These are phyloP conservation scores for Aphanomyces invadans DNA, from an alignment of 352 stramenopile genomes.

Conservation along the genomic window DNA sequence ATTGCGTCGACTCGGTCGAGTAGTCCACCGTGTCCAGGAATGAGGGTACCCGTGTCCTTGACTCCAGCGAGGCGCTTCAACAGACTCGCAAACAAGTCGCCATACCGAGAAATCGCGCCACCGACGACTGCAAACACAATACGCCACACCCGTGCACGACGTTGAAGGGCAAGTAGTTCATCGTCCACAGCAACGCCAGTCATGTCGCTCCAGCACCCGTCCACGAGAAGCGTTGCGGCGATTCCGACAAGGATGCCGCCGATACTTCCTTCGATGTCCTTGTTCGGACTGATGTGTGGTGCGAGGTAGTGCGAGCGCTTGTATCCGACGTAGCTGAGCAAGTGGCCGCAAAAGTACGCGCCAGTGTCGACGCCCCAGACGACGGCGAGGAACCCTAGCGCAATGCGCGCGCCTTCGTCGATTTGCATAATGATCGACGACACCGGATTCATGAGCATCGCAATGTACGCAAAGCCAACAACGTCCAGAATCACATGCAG, in stretches of 20 bases:
- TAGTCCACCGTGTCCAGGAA: conserved; percentile 93
- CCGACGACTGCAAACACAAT: conserved; percentile 83
- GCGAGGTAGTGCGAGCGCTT: conserved; percentile 76
- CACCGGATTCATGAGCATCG: conserved; percentile 37
- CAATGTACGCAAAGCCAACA: conserved; percentile 61
- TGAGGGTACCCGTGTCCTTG: conserved; percentile 93
- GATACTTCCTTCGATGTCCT: conserved; percentile 92
- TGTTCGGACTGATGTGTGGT: conserved; percentile 90
- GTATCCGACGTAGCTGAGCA: conserved; percentile 83
- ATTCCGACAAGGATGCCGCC: conserved; percentile 84
- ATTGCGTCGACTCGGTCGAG: conserved; percentile 94
- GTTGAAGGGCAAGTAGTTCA: not conserved
- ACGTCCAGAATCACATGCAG: conserved; percentile 53
- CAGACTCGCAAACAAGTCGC: conserved; percentile 93
- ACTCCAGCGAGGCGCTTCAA: conserved; percentile 92
- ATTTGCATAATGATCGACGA: conserved; percentile 58
- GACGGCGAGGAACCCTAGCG: conserved; percentile 46
- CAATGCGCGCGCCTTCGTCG: conserved; percentile 50
- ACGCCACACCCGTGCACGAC: not conserved
- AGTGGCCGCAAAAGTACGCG: conserved; percentile 89
- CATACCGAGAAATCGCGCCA: conserved; percentile 88
- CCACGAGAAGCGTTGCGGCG: conserved; percentile 60
- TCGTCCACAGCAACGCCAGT: not conserved
- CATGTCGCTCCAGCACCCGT: conserved; percentile 24
- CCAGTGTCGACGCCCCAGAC: conserved; percentile 86